Conservation (phyloP, 805 yeast species). For the Yamadazyma sp. region DNA sequence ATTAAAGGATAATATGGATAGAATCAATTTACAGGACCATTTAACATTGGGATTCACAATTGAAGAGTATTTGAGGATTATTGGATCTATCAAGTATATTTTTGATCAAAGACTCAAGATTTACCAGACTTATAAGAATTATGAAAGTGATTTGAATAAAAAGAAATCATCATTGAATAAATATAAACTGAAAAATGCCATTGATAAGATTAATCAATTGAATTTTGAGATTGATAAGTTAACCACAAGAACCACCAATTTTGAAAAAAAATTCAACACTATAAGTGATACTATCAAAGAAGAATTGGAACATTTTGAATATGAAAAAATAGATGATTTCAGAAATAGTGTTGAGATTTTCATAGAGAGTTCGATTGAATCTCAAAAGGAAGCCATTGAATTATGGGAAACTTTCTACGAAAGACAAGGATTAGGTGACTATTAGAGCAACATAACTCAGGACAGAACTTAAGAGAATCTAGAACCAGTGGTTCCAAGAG, state of each 20-base stretch:
- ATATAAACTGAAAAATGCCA: constrained; percentile 47
- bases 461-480: too few species aligned
- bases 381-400: constrained; percentile 88
- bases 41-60: constrained; percentile 81
- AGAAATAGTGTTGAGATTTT: constrained; percentile 86
- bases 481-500: too few species aligned
- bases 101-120: constrained; percentile 70
- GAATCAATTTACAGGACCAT: constrained; percentile 81
- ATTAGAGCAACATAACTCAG: too few species aligned
- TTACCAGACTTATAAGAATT: constrained; percentile 40
- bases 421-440: constrained; percentile 28
- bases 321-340: constrained; percentile 76
- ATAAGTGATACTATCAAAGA: constrained; percentile 63
- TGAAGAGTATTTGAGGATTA: constrained; percentile 79
- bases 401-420: constrained; percentile 88
- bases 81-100: constrained; percentile 70
- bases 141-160: constrained; percentile 43
- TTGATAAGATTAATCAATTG: constrained; percentile 58
- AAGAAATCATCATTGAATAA: constrained; percentile 46
- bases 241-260: constrained; percentile 50
- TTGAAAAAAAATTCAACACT: constrained; percentile 58
- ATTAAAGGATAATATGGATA: constrained; percentile 68
- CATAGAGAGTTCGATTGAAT: constrained; percentile 85
- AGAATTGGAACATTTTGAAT: constrained; percentile 69
- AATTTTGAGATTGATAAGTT: constrained; percentile 58